phyloP scores from a whole-genome alignment of 202 grass and related monocot genomes.

The Panicum virgatum region DNA sequence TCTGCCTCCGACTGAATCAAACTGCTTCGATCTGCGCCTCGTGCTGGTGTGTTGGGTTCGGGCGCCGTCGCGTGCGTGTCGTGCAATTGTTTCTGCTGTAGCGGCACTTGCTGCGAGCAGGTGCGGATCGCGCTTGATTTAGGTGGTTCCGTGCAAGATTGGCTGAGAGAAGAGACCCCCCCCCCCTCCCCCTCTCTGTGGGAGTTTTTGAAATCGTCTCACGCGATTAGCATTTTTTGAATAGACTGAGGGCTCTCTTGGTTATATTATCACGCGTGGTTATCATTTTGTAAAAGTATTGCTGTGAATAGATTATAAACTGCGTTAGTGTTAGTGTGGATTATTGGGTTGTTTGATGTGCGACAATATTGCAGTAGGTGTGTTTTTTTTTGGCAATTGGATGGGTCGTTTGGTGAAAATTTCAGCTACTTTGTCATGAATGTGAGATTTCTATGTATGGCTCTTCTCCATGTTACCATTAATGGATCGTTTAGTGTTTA shows the following conservation, averaged over 20 bases:
- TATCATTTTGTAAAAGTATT: background rate
- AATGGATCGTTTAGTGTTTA: background rate
- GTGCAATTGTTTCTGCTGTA: background rate
- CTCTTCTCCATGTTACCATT: background rate
- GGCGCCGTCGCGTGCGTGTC: background rate
- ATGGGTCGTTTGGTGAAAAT: conserved; percentile 17
- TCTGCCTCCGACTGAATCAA: background rate
- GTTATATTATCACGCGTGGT: background rate
- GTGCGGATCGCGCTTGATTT: conserved; percentile 3
- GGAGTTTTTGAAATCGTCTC: background rate
- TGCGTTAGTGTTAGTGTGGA: background rate
- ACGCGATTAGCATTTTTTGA: background rate
- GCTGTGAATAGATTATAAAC: background rate
- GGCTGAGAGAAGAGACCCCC: background rate
- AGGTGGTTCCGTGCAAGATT: background rate
- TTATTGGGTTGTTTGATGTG: background rate
- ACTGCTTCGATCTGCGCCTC: conserved; percentile 33
- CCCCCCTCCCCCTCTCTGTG: background rate
- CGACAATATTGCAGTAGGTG: background rate
- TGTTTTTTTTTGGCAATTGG: background rate
- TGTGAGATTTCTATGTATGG: conserved; percentile 4
- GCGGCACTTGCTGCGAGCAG: background rate
- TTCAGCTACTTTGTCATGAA: background rate
- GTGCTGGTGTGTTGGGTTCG: background rate
- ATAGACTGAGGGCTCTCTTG: background rate